phyloP scores from a whole-genome alignment of 1,284 basidiomycete species.

The Ceratobasidium sp. region DNA sequence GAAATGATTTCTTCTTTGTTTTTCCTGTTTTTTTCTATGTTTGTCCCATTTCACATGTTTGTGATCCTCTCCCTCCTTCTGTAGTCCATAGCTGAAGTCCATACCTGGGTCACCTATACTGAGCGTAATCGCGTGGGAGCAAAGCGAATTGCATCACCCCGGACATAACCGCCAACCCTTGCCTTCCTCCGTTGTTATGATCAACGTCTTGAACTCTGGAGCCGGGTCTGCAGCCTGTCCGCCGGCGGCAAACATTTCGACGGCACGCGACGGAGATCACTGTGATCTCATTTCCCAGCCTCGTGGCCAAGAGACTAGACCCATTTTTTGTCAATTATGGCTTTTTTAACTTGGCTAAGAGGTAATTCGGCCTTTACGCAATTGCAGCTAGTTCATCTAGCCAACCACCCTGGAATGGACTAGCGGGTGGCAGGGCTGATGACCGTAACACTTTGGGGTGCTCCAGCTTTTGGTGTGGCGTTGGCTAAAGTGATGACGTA shows the following conservation, averaged over 20 bases:
- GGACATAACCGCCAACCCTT: conserved; percentile 3
- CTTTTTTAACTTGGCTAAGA: not conserved
- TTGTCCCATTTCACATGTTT: conserved; percentile 39
- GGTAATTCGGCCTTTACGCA: no score
- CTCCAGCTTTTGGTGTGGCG: conserved; percentile 11
- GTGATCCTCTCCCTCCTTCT: conserved; percentile 34
- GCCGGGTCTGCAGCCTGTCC: not conserved
- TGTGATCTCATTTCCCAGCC: conserved; percentile 29
- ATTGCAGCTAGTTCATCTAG: no score
- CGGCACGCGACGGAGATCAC: conserved; percentile 39
- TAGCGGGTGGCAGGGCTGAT: conserved; percentile 19
- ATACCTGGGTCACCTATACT: conserved; percentile 40
- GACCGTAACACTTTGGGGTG: no score
- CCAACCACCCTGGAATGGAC: no score
- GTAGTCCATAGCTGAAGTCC: conserved; percentile 36
- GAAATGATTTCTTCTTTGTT: conserved; percentile 36
- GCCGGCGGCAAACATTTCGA: conserved; percentile 26
- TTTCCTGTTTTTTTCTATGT: conserved; percentile 19
- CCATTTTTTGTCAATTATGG: conserved; percentile 19
- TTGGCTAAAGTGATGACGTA: conserved; percentile 25
- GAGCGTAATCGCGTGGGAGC: conserved; percentile 23
- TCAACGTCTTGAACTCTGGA: no score
- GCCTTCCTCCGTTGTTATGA: conserved; percentile 20
- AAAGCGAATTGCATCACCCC: not conserved
- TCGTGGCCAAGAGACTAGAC: conserved; percentile 39